A percentile compares a stretch with the other conserved stretches of the same genome.
Conservation (phyloP, 1,284 basidiomycete genomes). For the Pterulicium gracile region DNA sequence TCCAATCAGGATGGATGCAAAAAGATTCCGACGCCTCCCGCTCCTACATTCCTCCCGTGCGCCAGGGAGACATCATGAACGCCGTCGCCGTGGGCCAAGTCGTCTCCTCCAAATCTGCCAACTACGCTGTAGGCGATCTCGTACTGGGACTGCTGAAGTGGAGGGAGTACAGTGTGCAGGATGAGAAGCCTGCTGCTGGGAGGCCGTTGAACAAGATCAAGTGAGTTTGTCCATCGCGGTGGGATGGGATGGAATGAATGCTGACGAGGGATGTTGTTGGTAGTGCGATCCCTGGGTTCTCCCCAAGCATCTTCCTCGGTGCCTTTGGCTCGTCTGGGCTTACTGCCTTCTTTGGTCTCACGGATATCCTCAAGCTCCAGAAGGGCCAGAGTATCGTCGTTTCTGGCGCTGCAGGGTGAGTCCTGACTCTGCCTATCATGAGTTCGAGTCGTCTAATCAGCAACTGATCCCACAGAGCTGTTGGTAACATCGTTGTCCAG, state of each 20-base stretch:
- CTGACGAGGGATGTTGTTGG: not conserved
- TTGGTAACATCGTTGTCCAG: conserved; percentile 19
- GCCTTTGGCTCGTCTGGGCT: conserved; percentile 16
- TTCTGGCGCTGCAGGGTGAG: conserved; percentile 23
- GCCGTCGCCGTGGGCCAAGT: conserved; percentile 13
- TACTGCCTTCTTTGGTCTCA: conserved; percentile 22
- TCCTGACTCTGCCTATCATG: not conserved
- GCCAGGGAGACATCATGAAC: conserved; percentile 15
- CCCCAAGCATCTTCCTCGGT: conserved; percentile 15
- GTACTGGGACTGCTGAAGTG: conserved; percentile 14
- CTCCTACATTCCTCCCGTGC: conserved; percentile 14
- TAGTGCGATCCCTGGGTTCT: conserved; percentile 7
- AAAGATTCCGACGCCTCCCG: conserved; percentile 8
- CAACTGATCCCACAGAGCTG: conserved; percentile 12
- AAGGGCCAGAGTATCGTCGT: conserved; percentile 23
- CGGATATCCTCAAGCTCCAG: conserved; percentile 21
- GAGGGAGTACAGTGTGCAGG: conserved; percentile 18
- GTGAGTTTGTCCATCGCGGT: too few species aligned
- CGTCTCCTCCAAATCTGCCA: conserved; percentile 13
- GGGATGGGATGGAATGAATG: conserved; percentile 1
- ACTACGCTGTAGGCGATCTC: conserved; percentile 15
- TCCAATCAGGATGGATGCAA: conserved; percentile 9
- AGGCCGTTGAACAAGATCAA: conserved; percentile 4
- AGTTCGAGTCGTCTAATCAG: not conserved
- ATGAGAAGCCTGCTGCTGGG: conserved; percentile 6